A percentile compares a stretch with the other conserved stretches of the same genome.
These are phyloP conservation scores for Thinopyrum elongatum DNA, from an alignment of 176 grass and related monocot species.

Conservation along the genomic window DNA sequence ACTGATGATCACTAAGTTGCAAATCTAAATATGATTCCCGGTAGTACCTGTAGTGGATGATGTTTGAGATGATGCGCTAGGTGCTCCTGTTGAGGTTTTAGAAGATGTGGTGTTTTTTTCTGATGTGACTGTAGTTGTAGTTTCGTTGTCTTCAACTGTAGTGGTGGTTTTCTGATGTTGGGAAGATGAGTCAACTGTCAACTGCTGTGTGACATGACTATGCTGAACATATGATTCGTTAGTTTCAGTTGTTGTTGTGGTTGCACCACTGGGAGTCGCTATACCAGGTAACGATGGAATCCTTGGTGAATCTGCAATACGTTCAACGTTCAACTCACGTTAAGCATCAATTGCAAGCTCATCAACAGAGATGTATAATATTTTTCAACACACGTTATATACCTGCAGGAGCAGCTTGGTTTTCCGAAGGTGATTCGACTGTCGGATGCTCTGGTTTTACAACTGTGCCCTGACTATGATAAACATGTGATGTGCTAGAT, in stretches of 20 bases:
- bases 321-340: no score
- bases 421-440: slow-evolving; percentile 9
- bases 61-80: no score
- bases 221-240: background rate
- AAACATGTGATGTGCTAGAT: background rate
- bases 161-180: background rate
- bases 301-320: no score
- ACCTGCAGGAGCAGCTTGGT: background rate
- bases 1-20: no score
- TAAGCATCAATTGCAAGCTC: background rate
- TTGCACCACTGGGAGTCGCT: background rate
- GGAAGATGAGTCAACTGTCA: slow-evolving; percentile 1
- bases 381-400: no score
- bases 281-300: no score
- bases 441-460: slow-evolving; percentile 7
- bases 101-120: no score
- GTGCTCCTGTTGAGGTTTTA: no score
- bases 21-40: no score
- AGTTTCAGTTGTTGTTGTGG: background rate
- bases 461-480: background rate
- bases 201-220: background rate
- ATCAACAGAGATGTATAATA: no score
- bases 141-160: background rate
- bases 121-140: no score
- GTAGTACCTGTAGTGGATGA: no score